A percentile compares a stretch with the other conserved stretches of the same genome.
Conservation (phyloP, 768 basidiomycete genomes). For the Macrocybe gigantea region DNA sequence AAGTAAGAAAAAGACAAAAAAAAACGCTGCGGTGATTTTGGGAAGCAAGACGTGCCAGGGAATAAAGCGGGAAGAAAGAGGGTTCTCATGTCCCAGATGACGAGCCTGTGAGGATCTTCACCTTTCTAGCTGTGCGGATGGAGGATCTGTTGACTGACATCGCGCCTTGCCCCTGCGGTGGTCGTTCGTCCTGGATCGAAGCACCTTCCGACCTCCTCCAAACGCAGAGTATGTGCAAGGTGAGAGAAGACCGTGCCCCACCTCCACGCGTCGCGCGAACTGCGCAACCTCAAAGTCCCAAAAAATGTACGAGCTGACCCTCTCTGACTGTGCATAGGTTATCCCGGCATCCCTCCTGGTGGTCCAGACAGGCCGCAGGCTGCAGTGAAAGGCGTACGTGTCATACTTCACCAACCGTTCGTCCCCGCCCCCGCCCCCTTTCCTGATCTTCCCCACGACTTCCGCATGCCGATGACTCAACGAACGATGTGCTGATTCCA, state of each 20-base stretch:
- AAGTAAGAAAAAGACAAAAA: no score
- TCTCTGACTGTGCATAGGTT: conserved; percentile 38
- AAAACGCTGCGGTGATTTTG: no score
- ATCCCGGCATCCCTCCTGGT: conserved; percentile 83
- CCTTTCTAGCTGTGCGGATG: no score
- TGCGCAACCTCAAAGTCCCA: not conserved
- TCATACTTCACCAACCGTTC: not conserved
- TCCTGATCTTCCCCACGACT: not conserved
- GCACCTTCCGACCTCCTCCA: conserved; percentile 79
- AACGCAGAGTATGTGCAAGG: conserved; percentile 88
- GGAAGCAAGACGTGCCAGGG: no score
- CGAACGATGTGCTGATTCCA: conserved; percentile 5
- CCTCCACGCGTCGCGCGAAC: conserved; percentile 1
- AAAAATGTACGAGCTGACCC: not conserved
- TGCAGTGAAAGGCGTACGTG: conserved; percentile 77
- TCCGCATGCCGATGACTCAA: conserved; percentile 1
- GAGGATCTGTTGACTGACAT: no score
- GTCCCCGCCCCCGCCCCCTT: not conserved
- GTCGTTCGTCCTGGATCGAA: conserved; percentile 24
- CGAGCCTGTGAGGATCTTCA: no score
- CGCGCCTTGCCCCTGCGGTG: no score
- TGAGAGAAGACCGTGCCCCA: conserved; percentile 20
- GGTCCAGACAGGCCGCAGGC: conserved; percentile 74
- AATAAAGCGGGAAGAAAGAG: no score
- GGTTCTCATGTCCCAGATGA: no score